Evolutionary conservation across 2,329 filamentous ascomycete genomes (phyloP).

Genomic region (Setomelanomma holmii): DNA sequence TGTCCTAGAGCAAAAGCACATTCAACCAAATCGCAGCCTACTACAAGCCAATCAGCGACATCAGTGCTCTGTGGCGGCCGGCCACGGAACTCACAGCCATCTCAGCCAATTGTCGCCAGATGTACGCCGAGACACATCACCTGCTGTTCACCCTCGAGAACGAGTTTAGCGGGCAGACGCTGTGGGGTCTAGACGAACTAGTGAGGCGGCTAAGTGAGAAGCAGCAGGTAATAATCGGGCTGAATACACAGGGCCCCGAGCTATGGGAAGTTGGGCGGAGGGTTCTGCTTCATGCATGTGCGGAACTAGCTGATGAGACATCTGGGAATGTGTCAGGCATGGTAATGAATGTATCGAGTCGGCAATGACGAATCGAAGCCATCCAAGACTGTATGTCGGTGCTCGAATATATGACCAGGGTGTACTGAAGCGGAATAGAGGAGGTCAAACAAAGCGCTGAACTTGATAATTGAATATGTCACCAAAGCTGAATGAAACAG

Average conservation of each 20-base stretch:
- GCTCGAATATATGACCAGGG: too few species aligned
- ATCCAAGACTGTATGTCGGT: too few species aligned
- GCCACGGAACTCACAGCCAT: not conserved
- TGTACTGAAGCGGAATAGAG: too few species aligned
- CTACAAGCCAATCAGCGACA: not conserved
- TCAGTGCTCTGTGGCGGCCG: not conserved
- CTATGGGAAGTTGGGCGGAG: not conserved
- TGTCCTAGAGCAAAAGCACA: not conserved
- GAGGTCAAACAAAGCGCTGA: not conserved
- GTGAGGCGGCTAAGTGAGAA: not conserved
- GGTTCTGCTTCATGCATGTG: not conserved
- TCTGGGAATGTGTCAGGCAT: too few species aligned
- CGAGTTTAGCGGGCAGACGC: not conserved
- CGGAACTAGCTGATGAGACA: not conserved
- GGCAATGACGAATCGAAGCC: too few species aligned
- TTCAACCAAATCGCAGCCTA: not conserved
- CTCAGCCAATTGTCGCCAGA: not conserved
- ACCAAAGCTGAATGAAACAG: not conserved
- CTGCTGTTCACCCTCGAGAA: not conserved
- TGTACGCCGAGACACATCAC: not conserved
- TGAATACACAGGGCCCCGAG: not conserved
- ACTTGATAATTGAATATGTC: not conserved
- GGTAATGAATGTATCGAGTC: too few species aligned
- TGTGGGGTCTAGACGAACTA: not conserved
- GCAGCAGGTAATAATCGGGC: not conserved